These are phyloP conservation scores for Pinus tabuliformis DNA, from an alignment of 75 land plant genomes.

Conservation along the genomic window DNA sequence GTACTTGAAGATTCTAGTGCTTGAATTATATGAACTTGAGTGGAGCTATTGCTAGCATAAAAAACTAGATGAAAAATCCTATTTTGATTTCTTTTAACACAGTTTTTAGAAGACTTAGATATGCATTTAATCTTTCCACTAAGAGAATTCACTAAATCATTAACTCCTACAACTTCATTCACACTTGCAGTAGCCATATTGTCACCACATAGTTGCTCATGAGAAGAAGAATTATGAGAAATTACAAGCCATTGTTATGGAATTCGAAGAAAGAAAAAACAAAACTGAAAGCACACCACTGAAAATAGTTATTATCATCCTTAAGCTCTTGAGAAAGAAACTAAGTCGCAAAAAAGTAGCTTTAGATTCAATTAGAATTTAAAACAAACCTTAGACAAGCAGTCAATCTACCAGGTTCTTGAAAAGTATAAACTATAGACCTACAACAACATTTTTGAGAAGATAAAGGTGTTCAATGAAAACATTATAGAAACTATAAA, in stretches of 20 bases:
- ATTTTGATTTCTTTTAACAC: slow-evolving; percentile 18
- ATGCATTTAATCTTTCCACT: slow-evolving; percentile 16
- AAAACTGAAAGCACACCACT: background rate
- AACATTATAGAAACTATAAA: background rate
- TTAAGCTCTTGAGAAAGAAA: background rate
- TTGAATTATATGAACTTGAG: background rate
- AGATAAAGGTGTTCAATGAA: background rate
- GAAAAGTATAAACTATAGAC: background rate
- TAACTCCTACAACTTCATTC: slow-evolving; percentile 4
- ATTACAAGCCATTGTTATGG: background rate
- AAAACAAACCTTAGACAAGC: background rate
- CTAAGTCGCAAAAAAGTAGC: background rate
- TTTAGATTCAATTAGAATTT: background rate
- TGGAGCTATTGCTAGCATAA: slow-evolving; percentile 25
- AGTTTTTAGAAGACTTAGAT: slow-evolving; percentile 6
- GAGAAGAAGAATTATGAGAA: slow-evolving; percentile 9
- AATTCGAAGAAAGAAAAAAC: background rate
- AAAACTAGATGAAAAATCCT: background rate
- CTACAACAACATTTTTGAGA: background rate
- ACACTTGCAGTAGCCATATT: background rate
- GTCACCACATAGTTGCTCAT: background rate
- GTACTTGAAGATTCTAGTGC: slow-evolving; percentile 7
- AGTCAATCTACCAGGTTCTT: background rate
- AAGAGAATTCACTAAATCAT: slow-evolving; percentile 8
- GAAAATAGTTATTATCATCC: background rate